Evolutionary conservation across 345 rosid species (phyloP), one percentile per base, ranked within the genome.

Genomic region (Cardiospermum halicacabum): DNA sequence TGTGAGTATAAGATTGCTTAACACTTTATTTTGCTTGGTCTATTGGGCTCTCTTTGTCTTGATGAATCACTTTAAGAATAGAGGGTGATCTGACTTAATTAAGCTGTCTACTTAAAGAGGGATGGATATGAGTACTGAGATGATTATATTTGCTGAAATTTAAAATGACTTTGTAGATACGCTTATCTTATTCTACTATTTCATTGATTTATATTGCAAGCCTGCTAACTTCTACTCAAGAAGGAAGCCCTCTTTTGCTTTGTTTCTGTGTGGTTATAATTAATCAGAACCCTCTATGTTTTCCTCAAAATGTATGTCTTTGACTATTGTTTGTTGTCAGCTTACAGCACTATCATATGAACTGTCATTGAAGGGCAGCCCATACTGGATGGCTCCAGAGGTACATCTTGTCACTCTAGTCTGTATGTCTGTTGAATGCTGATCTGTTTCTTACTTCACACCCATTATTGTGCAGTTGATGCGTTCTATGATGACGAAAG

Each of bases 351-450:
- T 74, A 60, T 76, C 81, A 11, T 82, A 70, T 39, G 78, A 81
- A 32, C 74, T 85, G 48, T 87, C 94, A 56, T 67, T 85, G 74
- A 85, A 85, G 75, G 94, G 94, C 32, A 87, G 88, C 67, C 94
- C 94, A 8, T 72, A 81, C 73, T 87, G 94, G 94, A 81, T 87
- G 94, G 94, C 94, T 80, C 94, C 90, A 32, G 94, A 87, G 94
- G 94, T 87, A 78, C 16, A 26, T 63, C 31, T 34, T 47, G 31
- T 31, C 54, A 43, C 42, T 21, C 36, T 64, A 11, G 34, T 37
- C 37, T 31, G 43, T 56, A 34, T 30, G 16, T 60, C 16, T 37
- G 3, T 27, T 31, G 4, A 21, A 5, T 24, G 15, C 12, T 27
- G 13, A 18, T 48, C 51, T 37, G 6, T 58, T n/a, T 16, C 11